Conservation (phyloP, 2,329 filamentous ascomycete genomes). For the Ophiocordyceps australis region DNA sequence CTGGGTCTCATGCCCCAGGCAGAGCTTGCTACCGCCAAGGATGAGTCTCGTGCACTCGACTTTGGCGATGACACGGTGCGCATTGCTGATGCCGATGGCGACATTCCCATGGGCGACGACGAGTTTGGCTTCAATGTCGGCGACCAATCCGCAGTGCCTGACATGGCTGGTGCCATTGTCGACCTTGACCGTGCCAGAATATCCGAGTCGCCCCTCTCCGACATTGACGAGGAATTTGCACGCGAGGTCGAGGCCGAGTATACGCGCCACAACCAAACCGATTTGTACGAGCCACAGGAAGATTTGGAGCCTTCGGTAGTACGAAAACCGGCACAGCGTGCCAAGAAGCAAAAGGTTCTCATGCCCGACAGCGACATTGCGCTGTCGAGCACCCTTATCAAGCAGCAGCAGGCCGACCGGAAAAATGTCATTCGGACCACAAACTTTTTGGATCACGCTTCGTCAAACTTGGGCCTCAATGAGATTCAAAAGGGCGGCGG, state of each 20-base stretch:
- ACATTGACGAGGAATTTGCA: constrained; percentile 46
- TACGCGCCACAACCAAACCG: constrained; percentile 30
- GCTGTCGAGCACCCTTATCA: constrained; percentile 60
- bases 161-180: constrained; percentile 20
- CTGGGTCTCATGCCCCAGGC: constrained; percentile 36
- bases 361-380: constrained; percentile 67
- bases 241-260: constrained; percentile 41
- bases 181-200: constrained; percentile 39
- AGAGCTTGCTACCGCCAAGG: constrained; percentile 37
- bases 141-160: constrained; percentile 38
- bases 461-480: constrained; percentile 70
- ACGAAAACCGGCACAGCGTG: constrained; percentile 52
- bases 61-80: constrained; percentile 35
- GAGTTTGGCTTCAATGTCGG: constrained; percentile 48
- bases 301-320: constrained; percentile 39
- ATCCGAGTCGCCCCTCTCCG: constrained; percentile 52
- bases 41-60: constrained; percentile 34
- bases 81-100: constrained; percentile 46
- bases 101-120: constrained; percentile 40
- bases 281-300: constrained; percentile 43
- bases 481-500: constrained; percentile 82
- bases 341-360: constrained; percentile 62
- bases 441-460: constrained; percentile 72
- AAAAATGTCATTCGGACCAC: constrained; percentile 72
- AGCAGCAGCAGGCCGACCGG: constrained; percentile 69